These are phyloP conservation scores for Parastagonospora avenae DNA, from an alignment of 2,329 filamentous ascomycete genomes.

Conservation along the genomic window DNA sequence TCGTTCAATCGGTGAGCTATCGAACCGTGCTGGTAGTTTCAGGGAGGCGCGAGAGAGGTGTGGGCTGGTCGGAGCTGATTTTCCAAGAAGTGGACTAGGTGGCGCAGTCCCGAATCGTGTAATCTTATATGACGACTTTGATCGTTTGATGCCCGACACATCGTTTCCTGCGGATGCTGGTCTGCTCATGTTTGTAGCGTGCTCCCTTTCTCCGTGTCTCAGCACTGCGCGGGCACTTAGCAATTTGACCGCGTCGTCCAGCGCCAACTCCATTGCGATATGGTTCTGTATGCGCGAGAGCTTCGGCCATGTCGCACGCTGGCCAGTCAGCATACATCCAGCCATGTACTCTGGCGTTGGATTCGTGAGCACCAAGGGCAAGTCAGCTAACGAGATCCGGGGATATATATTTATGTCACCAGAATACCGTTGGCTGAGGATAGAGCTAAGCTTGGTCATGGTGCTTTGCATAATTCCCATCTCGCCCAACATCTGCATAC, in stretches of 20 bases:
- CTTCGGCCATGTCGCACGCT: constrained; percentile 91
- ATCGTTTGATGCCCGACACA: constrained; percentile 12
- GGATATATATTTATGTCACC: constrained; percentile 95
- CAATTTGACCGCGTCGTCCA: constrained; percentile 75
- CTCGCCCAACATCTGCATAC: constrained; percentile 80
- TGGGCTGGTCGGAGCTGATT: constrained; percentile 22
- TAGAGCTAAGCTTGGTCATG: constrained; percentile 76
- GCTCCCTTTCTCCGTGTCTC: constrained; percentile 55
- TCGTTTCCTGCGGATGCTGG: constrained; percentile 36
- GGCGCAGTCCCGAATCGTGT: constrained; percentile 27
- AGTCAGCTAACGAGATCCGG: constrained; percentile 73
- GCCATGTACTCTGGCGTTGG: constrained; percentile 87
- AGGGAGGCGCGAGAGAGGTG: constrained; percentile 17
- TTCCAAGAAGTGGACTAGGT: constrained; percentile 22
- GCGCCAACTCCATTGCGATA: constrained; percentile 83
- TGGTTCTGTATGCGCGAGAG: constrained; percentile 83
- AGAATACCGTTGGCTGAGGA: constrained; percentile 88
- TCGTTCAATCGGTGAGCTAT: constrained; percentile 16
- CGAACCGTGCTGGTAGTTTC: constrained; percentile 8
- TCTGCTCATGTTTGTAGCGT: constrained; percentile 51
- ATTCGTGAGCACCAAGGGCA: constrained; percentile 79
- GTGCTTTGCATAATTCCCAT: constrained; percentile 79
- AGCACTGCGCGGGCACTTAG: constrained; percentile 73
- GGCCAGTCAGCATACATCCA: constrained; percentile 74
- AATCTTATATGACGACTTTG: constrained; percentile 26